These are phyloP conservation scores for Diplodia seriata DNA, from an alignment of 2,329 filamentous ascomycete species.

Conservation along the genomic window DNA sequence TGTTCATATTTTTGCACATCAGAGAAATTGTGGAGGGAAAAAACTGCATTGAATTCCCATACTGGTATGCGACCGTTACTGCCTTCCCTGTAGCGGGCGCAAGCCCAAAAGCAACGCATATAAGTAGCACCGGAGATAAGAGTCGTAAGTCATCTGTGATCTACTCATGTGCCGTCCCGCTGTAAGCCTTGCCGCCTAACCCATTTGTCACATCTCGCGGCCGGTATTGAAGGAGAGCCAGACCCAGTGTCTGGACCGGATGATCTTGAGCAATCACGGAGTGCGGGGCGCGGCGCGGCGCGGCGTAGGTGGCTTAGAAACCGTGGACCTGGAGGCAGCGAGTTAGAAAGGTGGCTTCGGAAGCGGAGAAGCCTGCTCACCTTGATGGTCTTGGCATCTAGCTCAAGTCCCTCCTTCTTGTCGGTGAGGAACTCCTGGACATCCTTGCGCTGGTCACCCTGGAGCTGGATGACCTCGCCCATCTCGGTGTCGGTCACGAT, in stretches of 20 bases:
- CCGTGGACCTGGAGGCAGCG: slow-evolving; percentile 60
- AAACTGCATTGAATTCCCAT: slow-evolving; percentile 21
- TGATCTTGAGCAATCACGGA: slow-evolving; percentile 1
- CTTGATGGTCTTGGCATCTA: slow-evolving; percentile 97
- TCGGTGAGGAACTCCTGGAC: slow-evolving; percentile 96
- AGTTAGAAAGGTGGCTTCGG: background rate
- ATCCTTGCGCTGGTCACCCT: slow-evolving; percentile 99
- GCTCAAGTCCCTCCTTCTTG: slow-evolving; percentile 92
- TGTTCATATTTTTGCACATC: background rate
- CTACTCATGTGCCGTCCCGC: background rate
- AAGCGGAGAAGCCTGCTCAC: slow-evolving; percentile 55
- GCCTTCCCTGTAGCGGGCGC: background rate
- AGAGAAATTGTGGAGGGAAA: background rate
- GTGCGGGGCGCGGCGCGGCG: slow-evolving; percentile 28
- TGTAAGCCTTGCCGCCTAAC: slow-evolving; percentile 14
- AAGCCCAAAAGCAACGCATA: slow-evolving; percentile 23
- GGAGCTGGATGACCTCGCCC: slow-evolving; percentile 99
- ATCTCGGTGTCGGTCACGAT: slow-evolving; percentile 95
- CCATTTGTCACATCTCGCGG: slow-evolving; percentile 2
- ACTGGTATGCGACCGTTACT: slow-evolving; percentile 2
- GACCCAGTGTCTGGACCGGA: slow-evolving; percentile 12
- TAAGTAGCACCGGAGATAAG: slow-evolving; percentile 19
- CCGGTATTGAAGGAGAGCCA: slow-evolving; percentile 12
- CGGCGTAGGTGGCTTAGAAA: slow-evolving; percentile 58
- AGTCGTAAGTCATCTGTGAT: slow-evolving; percentile 25